These are phyloP conservation scores for Pharnaceum exiguum DNA, from an alignment of 148 eudicot species.

Conservation along the genomic window DNA sequence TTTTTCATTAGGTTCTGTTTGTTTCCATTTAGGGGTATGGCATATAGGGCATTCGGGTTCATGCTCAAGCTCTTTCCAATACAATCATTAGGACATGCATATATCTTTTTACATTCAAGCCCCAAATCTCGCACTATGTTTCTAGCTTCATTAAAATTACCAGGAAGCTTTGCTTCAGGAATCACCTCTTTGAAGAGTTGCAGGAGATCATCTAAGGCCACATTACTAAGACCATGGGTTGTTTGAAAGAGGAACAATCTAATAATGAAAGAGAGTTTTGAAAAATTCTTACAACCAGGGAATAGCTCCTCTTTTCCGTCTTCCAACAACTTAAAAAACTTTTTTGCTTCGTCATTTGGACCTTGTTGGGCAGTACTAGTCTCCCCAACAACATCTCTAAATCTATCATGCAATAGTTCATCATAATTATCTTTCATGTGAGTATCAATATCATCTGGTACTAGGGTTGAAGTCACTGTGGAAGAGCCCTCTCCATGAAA, in stretches of 20 bases:
- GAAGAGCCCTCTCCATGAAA: no score
- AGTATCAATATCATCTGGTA: neutral
- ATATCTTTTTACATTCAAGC: conserved; percentile 4
- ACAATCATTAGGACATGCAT: conserved; percentile 2
- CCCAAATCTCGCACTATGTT: neutral
- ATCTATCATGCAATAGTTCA: conserved; percentile 4
- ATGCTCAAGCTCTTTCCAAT: neutral
- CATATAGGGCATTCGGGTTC: neutral
- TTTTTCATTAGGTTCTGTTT: neutral
- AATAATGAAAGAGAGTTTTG: conserved; percentile 1
- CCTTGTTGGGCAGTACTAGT: neutral
- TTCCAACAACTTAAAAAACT: conserved; percentile 1
- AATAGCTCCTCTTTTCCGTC: conserved; percentile 5
- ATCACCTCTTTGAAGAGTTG: neutral
- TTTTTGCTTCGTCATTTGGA: conserved; percentile 3
- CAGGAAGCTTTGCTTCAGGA: conserved; percentile 1
- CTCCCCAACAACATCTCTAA: neutral
- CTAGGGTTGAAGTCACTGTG: neutral
- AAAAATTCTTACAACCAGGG: conserved; percentile 1
- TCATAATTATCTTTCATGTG: neutral
- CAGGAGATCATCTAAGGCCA: conserved; percentile 2
- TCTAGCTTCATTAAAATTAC: conserved; percentile 5
- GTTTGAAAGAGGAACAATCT: neutral
- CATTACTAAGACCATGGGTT: conserved; percentile 4
- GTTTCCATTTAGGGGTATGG: neutral